These are phyloP conservation scores for Diaporthe nobilis DNA, from an alignment of 2,329 filamentous ascomycete species.

Conservation along the genomic window DNA sequence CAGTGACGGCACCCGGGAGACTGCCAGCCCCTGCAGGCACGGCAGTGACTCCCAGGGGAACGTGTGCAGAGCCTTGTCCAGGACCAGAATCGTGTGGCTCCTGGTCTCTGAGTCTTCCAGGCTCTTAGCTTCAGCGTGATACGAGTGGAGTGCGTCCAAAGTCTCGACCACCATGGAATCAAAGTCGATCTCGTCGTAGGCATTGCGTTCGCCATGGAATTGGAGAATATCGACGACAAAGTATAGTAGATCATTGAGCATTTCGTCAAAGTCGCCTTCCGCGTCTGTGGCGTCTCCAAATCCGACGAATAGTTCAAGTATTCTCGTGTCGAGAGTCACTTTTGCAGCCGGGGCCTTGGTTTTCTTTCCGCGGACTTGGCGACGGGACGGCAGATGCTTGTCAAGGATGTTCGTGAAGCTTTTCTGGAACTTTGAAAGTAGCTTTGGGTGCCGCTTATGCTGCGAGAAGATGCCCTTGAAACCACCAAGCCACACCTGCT, in stretches of 20 bases:
- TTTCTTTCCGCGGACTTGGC: conserved; percentile 71
- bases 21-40: conserved; percentile 82
- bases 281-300: conserved; percentile 80
- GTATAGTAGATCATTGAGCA: conserved; percentile 92
- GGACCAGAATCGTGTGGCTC: conserved; percentile 85
- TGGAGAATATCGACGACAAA: conserved; percentile 97
- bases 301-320: conserved; percentile 90
- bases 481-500: conserved; percentile 94
- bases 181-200: conserved; percentile 98
- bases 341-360: conserved; percentile 56
- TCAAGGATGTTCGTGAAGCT: conserved; percentile 85
- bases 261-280: conserved; percentile 84
- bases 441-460: conserved; percentile 71
- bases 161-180: conserved; percentile 92
- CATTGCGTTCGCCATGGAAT: conserved; percentile 95
- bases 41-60: conserved; percentile 98
- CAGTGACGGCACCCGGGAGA: conserved; percentile 91
- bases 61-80: conserved; percentile 90
- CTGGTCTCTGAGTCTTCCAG: conserved; percentile 49
- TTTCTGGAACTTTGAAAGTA: conserved; percentile 82
- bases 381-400: conserved; percentile 87
- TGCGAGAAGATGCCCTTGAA: conserved; percentile 96
- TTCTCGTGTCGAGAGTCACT: conserved; percentile 69
- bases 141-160: conserved; percentile 84
- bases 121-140: conserved; percentile 70